Conservation (phyloP, 2,329 filamentous ascomycete genomes). For the Celoporthe dispersa region DNA sequence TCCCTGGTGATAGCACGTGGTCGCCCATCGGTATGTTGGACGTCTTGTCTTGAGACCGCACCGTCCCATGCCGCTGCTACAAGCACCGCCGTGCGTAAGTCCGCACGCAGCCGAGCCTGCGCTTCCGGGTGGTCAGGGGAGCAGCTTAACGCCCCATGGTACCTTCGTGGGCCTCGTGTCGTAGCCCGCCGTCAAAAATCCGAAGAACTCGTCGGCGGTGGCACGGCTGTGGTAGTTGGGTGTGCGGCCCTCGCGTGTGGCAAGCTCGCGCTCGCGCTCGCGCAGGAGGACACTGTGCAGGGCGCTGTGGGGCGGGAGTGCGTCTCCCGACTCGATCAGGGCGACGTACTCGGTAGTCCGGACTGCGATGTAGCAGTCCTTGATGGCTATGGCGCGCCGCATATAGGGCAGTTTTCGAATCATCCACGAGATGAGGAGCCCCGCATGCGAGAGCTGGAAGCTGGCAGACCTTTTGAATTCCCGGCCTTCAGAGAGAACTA, state of each 20-base stretch:
- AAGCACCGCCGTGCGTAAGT: conserved; percentile 30
- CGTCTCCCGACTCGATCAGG: conserved; percentile 32
- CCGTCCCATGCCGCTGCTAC: conserved; percentile 36
- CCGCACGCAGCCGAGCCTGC: conserved; percentile 34
- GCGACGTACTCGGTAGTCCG: conserved; percentile 33
- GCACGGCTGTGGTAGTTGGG: conserved; percentile 33
- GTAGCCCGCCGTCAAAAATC: conserved; percentile 40
- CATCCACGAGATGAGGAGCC: conserved; percentile 37
- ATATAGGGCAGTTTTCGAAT: conserved; percentile 37
- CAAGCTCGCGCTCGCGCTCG: conserved; percentile 37
- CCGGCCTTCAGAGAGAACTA: too few species aligned
- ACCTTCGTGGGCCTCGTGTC: conserved; percentile 40
- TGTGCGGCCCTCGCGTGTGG: conserved; percentile 35
- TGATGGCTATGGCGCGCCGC: conserved; percentile 37
- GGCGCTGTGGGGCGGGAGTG: conserved; percentile 34
- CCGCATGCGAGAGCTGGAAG: conserved; percentile 38
- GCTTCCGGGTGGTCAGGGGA: conserved; percentile 34
- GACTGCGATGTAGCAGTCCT: conserved; percentile 37
- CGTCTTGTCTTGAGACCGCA: conserved; percentile 39
- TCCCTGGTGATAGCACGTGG: conserved; percentile 31
- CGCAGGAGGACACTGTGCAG: conserved; percentile 40
- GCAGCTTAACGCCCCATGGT: conserved; percentile 36
- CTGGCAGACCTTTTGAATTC: too few species aligned
- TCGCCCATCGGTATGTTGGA: conserved; percentile 38
- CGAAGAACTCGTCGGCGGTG: conserved; percentile 38